phyloP scores from a whole-genome alignment of 768 basidiomycete species.

The Russula ochroleuca region DNA sequence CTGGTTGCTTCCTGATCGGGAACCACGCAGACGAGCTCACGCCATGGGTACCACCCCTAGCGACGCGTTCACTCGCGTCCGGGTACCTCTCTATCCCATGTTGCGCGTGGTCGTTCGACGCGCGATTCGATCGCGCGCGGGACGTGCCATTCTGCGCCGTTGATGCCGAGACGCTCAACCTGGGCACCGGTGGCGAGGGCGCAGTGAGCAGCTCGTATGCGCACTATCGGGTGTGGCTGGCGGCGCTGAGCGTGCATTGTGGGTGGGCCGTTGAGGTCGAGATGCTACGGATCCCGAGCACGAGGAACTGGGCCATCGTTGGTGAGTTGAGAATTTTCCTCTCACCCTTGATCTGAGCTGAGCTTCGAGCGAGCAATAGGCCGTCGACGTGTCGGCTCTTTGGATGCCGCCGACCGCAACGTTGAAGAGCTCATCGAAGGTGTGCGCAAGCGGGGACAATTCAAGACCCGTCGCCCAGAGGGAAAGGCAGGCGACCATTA shows the following conservation, averaged over 20 bases:
- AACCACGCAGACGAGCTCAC: slow-evolving; percentile 97
- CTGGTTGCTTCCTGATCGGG: slow-evolving; percentile 74
- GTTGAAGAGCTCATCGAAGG: slow-evolving; percentile 50
- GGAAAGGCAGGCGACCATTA: slow-evolving; percentile 51
- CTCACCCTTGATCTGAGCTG: not conserved
- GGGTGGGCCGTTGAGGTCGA: slow-evolving; percentile 91
- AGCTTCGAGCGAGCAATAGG: slow-evolving; percentile 27
- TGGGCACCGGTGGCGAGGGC: slow-evolving; percentile 52
- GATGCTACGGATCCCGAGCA: slow-evolving; percentile 83
- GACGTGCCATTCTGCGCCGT: slow-evolving; percentile 30
- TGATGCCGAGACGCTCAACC: slow-evolving; percentile 44
- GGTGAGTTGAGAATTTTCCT: slow-evolving; percentile 42
- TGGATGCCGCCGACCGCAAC: slow-evolving; percentile 39
- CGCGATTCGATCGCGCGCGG: slow-evolving; percentile 52
- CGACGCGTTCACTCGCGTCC: slow-evolving; percentile 54
- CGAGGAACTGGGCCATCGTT: slow-evolving; percentile 87
- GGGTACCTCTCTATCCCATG: slow-evolving; percentile 87
- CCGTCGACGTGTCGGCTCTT: slow-evolving; percentile 35
- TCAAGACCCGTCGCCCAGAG: slow-evolving; percentile 69
- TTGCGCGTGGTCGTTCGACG: slow-evolving; percentile 81
- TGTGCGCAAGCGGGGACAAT: slow-evolving; percentile 60
- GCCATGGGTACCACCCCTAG: slow-evolving; percentile 86
- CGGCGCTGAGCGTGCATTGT: slow-evolving; percentile 60
- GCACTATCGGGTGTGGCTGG: slow-evolving; percentile 84
- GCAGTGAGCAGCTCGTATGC: slow-evolving; percentile 67